These are phyloP conservation scores for Rhynchosporium graminicola DNA, from an alignment of 2,329 filamentous ascomycete genomes.

Conservation along the genomic window DNA sequence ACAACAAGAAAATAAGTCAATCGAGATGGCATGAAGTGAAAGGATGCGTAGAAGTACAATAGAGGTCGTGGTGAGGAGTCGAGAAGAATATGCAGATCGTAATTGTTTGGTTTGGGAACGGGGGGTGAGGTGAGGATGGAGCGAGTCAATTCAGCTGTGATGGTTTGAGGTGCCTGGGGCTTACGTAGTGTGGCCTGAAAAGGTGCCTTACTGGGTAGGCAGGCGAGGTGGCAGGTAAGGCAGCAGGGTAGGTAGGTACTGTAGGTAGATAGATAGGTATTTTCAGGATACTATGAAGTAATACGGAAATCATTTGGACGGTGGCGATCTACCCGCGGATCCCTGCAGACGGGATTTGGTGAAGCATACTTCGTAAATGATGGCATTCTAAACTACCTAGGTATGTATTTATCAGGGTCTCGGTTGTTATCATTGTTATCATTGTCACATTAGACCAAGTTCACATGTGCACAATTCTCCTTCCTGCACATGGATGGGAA, in stretches of 20 bases:
- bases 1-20: conserved; percentile 34
- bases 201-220: not conserved
- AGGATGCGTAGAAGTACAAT: conserved; percentile 33
- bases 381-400: not conserved
- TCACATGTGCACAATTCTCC: too few relatives aligned
- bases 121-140: conserved; percentile 3
- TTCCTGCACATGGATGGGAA: too few relatives aligned
- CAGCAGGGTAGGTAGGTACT: too few relatives aligned
- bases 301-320: too few relatives aligned
- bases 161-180: not conserved
- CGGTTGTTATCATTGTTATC: too few relatives aligned
- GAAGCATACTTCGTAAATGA: not conserved
- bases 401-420: too few relatives aligned
- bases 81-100: not conserved
- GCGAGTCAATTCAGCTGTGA: not conserved
- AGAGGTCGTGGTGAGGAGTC: not conserved
- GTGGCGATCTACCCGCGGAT: conserved; percentile 11
- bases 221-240: too few relatives aligned
- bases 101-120: not conserved
- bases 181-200: not conserved
- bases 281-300: too few relatives aligned
- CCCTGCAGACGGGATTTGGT: not conserved
- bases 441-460: too few relatives aligned
- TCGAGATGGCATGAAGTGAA: conserved; percentile 20
- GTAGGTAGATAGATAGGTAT: too few relatives aligned